A percentile compares a stretch with the other conserved stretches of the same genome.
phyloP scores from a whole-genome alignment of 306 rosid genomes.

The Lathyrus aphaca region DNA sequence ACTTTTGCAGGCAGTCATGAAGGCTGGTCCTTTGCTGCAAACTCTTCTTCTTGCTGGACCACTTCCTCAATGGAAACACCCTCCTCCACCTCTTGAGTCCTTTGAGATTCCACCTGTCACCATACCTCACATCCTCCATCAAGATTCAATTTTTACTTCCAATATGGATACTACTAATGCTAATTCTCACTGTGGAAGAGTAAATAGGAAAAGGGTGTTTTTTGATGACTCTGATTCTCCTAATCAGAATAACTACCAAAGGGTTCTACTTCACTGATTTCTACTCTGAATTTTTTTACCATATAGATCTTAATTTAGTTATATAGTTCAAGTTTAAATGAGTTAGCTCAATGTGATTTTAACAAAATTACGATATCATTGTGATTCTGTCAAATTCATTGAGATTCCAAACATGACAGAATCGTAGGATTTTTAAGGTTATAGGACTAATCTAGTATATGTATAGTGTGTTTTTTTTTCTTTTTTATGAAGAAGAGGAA shows the following conservation, averaged over 20 bases:
- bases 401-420: conserved; percentile 19
- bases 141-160: conserved; percentile 53
- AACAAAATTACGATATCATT: not conserved
- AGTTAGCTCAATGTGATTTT: too few relatives aligned
- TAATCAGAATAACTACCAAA: conserved; percentile 67
- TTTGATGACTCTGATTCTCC: conserved; percentile 72
- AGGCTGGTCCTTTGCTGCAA: conserved; percentile 95
- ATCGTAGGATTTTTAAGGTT: conserved; percentile 50
- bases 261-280: conserved; percentile 67
- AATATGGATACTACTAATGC: conserved; percentile 38
- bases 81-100: conserved; percentile 92
- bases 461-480: conserved; percentile 66
- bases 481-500: conserved; percentile 28
- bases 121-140: conserved; percentile 57
- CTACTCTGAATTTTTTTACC: conserved; percentile 21
- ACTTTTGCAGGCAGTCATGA: conserved; percentile 95
- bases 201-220: conserved; percentile 65
- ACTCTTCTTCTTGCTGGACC: conserved; percentile 94
- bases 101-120: conserved; percentile 87
- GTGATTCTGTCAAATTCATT: not conserved
- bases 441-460: conserved; percentile 64
- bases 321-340: too few relatives aligned
- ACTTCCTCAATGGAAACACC: conserved; percentile 99
- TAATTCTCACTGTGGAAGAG: conserved; percentile 54
- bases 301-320: conserved; percentile 35